A percentile compares a stretch with the other conserved stretches of the same genome.
Conservation (phyloP, 2,329 filamentous ascomycete genomes). For the Pseudogymnoascus sp. region DNA sequence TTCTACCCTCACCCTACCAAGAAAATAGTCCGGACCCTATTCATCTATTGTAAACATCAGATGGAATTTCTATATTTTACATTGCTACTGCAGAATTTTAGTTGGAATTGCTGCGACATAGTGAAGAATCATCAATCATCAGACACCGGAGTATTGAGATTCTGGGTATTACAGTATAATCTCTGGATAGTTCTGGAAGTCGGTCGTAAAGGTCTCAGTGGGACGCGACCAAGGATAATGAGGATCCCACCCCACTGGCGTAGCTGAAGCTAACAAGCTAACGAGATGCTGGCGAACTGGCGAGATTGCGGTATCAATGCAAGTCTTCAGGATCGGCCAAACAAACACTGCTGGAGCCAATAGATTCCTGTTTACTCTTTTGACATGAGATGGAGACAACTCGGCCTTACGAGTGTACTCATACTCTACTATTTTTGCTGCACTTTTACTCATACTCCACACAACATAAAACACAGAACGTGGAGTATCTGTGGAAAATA, state of each 20-base stretch:
- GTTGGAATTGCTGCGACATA: neutral
- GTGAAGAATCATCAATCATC: neutral
- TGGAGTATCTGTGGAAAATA: conserved; percentile 3
- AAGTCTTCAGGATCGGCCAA: neutral
- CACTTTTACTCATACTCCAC: neutral
- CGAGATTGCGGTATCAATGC: conserved; percentile 7
- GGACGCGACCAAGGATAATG: neutral
- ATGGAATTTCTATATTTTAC: neutral
- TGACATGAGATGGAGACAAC: conserved; percentile 3
- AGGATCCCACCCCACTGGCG: neutral
- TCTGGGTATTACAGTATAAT: neutral
- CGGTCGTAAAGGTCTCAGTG: neutral
- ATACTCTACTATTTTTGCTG: neutral
- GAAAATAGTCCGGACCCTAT: neutral
- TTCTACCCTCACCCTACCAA: neutral
- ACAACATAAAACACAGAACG: conserved; percentile 1
- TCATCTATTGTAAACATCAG: neutral
- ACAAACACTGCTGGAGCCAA: neutral
- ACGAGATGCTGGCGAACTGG: neutral
- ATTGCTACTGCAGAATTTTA: neutral
- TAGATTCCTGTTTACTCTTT: conserved; percentile 3
- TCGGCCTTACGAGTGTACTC: neutral
- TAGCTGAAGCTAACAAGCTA: conserved; percentile 3
- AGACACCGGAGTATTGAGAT: neutral
- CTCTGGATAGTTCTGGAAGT: neutral